Conservation (phyloP, 257 asterid species). For the Capsicum chinense region DNA sequence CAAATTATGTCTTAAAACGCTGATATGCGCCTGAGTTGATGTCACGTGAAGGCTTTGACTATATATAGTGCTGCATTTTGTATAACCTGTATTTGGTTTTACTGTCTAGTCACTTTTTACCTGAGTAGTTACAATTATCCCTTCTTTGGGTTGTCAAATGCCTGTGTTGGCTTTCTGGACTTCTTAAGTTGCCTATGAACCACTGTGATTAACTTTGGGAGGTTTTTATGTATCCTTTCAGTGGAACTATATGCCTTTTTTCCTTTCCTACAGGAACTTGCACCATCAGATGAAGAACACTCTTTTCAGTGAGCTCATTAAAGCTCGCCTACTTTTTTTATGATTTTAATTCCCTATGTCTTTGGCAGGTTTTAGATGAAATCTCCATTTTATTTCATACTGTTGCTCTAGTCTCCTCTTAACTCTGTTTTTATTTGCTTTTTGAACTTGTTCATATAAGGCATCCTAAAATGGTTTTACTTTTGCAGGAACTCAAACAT, state of each 20-base stretch:
- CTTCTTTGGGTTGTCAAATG: neutral
- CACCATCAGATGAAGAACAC: slow-evolving; percentile 34
- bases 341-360: slow-evolving; percentile 31
- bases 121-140: slow-evolving; percentile 3
- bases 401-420: slow-evolving; percentile 26
- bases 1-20: slow-evolving; percentile 49
- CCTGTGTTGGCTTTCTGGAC: neutral
- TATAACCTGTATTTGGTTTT: neutral
- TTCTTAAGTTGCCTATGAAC: neutral
- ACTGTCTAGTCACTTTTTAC: neutral
- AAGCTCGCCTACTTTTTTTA: slow-evolving; percentile 33
- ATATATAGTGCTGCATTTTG: slow-evolving; percentile 18
- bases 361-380: slow-evolving; percentile 52
- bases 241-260: neutral
- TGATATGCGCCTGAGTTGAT: slow-evolving; percentile 38
- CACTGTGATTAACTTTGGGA: slow-evolving; percentile 5
- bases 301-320: slow-evolving; percentile 35
- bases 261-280: slow-evolving; percentile 25
- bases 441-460: slow-evolving; percentile 28
- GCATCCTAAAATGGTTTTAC: slow-evolving; percentile 44
- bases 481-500: slow-evolving; percentile 74
- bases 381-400: slow-evolving; percentile 25
- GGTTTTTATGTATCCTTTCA: neutral
- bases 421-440: slow-evolving; percentile 20
- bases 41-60: slow-evolving; percentile 30